Conservation (phyloP, 2,329 filamentous ascomycete species). For the Diaporthe sp. region DNA sequence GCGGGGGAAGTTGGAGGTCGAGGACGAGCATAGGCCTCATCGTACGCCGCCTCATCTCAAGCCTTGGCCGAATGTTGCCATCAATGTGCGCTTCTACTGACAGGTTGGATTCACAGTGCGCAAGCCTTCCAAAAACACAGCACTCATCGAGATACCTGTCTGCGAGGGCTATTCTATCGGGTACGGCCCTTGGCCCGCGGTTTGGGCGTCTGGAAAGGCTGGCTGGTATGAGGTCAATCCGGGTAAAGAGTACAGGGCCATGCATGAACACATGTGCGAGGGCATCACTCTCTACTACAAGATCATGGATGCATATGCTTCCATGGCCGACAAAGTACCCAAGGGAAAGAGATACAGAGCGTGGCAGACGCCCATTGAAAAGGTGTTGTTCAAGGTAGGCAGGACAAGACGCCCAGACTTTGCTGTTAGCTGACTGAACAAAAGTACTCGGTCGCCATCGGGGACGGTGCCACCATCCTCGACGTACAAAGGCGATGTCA, state of each 20-base stretch:
- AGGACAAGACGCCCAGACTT: background rate
- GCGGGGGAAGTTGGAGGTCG: constrained; percentile 66
- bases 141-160: constrained; percentile 65
- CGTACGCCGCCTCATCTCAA: constrained; percentile 45
- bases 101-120: constrained; percentile 43
- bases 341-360: constrained; percentile 48
- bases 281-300: constrained; percentile 73
- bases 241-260: constrained; percentile 63
- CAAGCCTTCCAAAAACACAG: constrained; percentile 43
- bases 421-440: constrained; percentile 25
- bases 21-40: constrained; percentile 52
- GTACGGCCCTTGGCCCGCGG: constrained; percentile 61
- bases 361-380: constrained; percentile 42
- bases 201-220: constrained; percentile 73
- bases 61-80: background rate
- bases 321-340: constrained; percentile 37
- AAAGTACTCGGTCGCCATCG: constrained; percentile 62
- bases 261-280: constrained; percentile 70
- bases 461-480: constrained; percentile 62
- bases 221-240: constrained; percentile 78
- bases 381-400: constrained; percentile 50
- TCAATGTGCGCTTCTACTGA: constrained; percentile 9
- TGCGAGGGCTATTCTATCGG: constrained; percentile 64
- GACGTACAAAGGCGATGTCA: constrained; percentile 59
- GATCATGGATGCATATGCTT: constrained; percentile 66